Conservation (phyloP, 805 yeast genomes). For the Wickerhamiella spandovensis region DNA sequence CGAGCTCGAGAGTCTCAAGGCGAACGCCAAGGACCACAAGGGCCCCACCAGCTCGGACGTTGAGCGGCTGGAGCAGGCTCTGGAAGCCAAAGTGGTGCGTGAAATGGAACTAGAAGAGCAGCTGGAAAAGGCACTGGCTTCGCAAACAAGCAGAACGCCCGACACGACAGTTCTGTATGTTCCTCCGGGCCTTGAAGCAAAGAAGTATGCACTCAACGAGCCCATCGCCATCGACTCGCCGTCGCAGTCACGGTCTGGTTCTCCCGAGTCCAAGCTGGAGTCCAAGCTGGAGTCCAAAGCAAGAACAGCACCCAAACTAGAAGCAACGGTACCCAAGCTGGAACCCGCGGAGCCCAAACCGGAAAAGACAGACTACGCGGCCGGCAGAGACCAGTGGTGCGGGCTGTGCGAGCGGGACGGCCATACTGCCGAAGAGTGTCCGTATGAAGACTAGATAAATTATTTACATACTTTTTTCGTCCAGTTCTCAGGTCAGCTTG, state of each 20-base stretch:
- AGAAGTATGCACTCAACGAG: neutral
- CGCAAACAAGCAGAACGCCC: constrained; percentile 51
- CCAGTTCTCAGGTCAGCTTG: neutral
- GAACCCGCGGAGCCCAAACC: neutral
- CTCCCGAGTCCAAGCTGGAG: neutral
- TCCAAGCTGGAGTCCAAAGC: neutral
- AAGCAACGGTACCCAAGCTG: neutral
- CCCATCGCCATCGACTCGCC: neutral
- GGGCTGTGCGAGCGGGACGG: constrained; percentile 87
- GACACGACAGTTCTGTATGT: constrained; percentile 76
- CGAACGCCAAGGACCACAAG: no score
- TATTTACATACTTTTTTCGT: neutral
- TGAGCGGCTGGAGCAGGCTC: constrained; percentile 9
- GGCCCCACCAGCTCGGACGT: neutral
- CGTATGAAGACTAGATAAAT: constrained; percentile 52
- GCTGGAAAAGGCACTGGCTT: constrained; percentile 27
- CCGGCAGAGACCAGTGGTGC: constrained; percentile 76
- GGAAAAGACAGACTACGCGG: constrained; percentile 41
- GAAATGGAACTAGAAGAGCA: constrained; percentile 13
- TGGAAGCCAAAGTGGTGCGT: constrained; percentile 11
- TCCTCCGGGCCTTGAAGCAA: constrained; percentile 42
- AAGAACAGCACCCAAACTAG: neutral
- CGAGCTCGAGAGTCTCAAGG: no score
- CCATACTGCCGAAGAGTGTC: constrained; percentile 79
- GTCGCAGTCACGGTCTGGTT: no score